Evolutionary conservation across 2,329 filamentous ascomycete species (phyloP).

Genomic region (Rugonectria rugulosa): DNA sequence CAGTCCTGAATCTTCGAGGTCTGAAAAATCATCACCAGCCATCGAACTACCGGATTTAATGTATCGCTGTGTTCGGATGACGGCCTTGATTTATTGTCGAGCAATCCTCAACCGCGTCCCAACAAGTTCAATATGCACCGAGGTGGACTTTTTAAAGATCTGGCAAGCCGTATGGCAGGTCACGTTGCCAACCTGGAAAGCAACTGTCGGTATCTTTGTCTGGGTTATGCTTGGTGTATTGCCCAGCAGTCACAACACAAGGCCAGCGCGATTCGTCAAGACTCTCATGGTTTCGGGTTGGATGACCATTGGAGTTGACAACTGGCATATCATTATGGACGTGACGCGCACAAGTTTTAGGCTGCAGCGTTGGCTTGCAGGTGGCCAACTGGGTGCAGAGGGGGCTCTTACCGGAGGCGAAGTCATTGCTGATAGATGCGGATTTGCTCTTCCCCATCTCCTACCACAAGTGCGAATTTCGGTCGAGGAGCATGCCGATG

Average conservation of each 20-base stretch:
- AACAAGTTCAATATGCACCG: conserved; percentile 49
- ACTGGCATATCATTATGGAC: conserved; percentile 54
- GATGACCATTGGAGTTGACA: conserved; percentile 56
- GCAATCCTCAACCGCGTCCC: conserved; percentile 53
- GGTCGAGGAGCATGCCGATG: conserved; percentile 25
- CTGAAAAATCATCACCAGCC: conserved; percentile 27
- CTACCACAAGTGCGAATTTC: conserved; percentile 32
- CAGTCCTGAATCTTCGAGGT: conserved; percentile 24
- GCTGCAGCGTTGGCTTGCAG: conserved; percentile 53
- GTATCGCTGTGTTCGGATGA: conserved; percentile 55
- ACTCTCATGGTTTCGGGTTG: conserved; percentile 52
- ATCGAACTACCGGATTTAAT: conserved; percentile 49
- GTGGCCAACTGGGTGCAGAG: conserved; percentile 23
- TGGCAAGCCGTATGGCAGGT: conserved; percentile 59
- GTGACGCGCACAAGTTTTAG: conserved; percentile 47
- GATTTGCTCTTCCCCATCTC: conserved; percentile 31
- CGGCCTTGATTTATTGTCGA: conserved; percentile 56
- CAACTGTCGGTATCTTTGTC: conserved; percentile 56
- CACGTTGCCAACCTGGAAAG: conserved; percentile 54
- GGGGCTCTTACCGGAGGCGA: conserved; percentile 36
- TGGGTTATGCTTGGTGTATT: conserved; percentile 56
- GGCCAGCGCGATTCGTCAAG: conserved; percentile 55
- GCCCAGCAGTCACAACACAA: conserved; percentile 47
- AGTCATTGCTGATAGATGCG: conserved; percentile 36
- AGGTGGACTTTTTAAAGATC: conserved; percentile 50